Evolutionary conservation across 1,284 basidiomycete genomes (phyloP), one percentile per base, ranked within the genome.

Genomic region (Cryptococcus floricola): DNA sequence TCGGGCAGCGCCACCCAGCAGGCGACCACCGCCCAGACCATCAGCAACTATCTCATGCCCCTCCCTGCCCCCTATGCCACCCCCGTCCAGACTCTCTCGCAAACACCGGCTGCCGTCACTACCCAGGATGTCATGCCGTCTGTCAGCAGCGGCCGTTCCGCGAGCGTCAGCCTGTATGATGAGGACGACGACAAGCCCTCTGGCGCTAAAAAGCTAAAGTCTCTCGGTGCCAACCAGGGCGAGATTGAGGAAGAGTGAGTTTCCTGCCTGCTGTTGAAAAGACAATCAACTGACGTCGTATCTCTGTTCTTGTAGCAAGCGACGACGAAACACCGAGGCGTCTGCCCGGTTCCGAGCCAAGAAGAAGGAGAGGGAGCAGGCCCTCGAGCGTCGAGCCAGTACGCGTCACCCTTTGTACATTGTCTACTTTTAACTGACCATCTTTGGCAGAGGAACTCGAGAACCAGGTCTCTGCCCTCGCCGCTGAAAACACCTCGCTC

Each of bases 331-430:
- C 76, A 98, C 95, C 0, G 92, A 92, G 18, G 95, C 95, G 0
- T 92, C 89, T 57, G 94, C 94, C n/a, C 88, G 95, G 14, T 98
- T 98, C 84, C 83, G 95, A 58, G 80, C 94, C 69, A 98, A 98
- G 84, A 98, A 98, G 83, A 98, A 98, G 82, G 92, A 97, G 78
- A 83, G 96, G 19, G 95, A 98, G 79, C 88, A 87, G 14, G 92
- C 92, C 10, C 80, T 98, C 16, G 95, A 98, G 78, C 82, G 82
- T 50, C 87, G 87, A 68, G 87, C 90, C 18, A 93, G 73, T 74
- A 48, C 37, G 72, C 67, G 23, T 23, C 23, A 23, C 23, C 23
- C 25, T 14, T 23, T 23, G 23, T 3, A 23, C 23, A 23, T 23
- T 3, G 23, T 48, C 14, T 0, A 39, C 23, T 46, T 10, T 10